Conservation (phyloP, 148 eudicot genomes). For the Limonium bicolor region DNA sequence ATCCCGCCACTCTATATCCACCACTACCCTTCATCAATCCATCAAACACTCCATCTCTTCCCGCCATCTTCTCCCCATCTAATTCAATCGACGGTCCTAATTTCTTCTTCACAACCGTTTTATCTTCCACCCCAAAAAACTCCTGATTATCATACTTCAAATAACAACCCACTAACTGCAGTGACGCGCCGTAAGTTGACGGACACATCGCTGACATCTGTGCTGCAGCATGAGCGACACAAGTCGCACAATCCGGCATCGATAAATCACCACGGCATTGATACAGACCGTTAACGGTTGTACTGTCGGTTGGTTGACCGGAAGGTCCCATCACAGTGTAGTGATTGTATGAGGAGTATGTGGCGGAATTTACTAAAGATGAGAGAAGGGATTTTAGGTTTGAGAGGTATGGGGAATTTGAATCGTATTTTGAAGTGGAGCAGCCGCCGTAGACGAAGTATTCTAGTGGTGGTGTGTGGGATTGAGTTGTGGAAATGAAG, state of each 20-base stretch:
- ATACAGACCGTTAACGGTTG: constrained; percentile 37
- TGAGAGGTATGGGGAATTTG: constrained; percentile 25
- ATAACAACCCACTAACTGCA: constrained; percentile 40
- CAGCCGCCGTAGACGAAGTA: constrained; percentile 45
- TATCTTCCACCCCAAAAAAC: constrained; percentile 36
- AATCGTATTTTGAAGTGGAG: constrained; percentile 21
- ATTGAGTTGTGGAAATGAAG: too few species aligned
- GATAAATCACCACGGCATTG: constrained; percentile 53
- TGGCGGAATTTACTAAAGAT: constrained; percentile 43
- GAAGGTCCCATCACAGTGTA: constrained; percentile 22
- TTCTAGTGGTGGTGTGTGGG: constrained; percentile 11
- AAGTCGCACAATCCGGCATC: constrained; percentile 38
- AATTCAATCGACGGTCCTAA: constrained; percentile 24
- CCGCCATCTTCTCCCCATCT: constrained; percentile 3
- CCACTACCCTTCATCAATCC: constrained; percentile 10
- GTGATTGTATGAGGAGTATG: constrained; percentile 38
- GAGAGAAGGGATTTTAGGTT: constrained; percentile 43
- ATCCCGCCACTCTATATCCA: constrained; percentile 30
- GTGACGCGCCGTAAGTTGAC: constrained; percentile 19
- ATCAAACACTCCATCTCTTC: constrained; percentile 27
- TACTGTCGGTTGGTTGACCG: too few species aligned
- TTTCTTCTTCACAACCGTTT: constrained; percentile 26
- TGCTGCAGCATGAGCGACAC: constrained; percentile 21
- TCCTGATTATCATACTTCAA: constrained; percentile 32
- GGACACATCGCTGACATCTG: constrained; percentile 22